phyloP scores from a whole-genome alignment of 352 stramenopile species.

The Phytophthora syringae region DNA sequence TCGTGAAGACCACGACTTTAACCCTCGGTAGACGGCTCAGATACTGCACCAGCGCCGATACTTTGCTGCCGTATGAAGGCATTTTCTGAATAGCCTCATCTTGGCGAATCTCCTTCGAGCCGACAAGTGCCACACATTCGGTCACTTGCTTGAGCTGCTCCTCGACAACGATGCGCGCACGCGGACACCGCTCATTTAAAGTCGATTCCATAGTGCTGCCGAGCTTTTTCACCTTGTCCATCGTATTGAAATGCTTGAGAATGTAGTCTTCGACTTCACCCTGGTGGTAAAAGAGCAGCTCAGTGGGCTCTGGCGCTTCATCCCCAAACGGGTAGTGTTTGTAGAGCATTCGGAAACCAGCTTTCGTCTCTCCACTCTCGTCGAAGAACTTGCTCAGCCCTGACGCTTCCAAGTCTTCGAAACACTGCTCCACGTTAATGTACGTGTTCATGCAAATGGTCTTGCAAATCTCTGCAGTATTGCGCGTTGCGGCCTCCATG shows the following conservation, averaged over 20 bases:
- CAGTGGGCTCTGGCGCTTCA: constrained; percentile 57
- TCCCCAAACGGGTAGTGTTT: constrained; percentile 54
- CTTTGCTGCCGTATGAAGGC: constrained; percentile 76
- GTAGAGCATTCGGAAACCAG: constrained; percentile 73
- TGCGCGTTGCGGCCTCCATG: constrained; percentile 69
- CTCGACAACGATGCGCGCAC: constrained; percentile 47
- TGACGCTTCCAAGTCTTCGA: constrained; percentile 52
- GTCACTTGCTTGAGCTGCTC: constrained; percentile 57
- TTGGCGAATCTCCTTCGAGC: constrained; percentile 19
- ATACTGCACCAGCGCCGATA: constrained; percentile 72
- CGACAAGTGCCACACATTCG: constrained; percentile 57
- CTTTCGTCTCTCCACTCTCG: constrained; percentile 50
- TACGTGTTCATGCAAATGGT: constrained; percentile 59
- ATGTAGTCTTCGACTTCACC: constrained; percentile 77
- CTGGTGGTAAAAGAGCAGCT: constrained; percentile 67
- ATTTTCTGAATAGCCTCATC: constrained; percentile 35
- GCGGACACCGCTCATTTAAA: constrained; percentile 65
- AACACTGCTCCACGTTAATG: constrained; percentile 53
- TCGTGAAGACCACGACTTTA: constrained; percentile 87
- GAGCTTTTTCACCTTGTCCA: constrained; percentile 46
- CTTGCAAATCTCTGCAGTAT: constrained; percentile 64
- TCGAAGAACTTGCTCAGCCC: constrained; percentile 58
- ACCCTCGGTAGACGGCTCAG: constrained; percentile 52
- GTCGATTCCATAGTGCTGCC: constrained; percentile 63
- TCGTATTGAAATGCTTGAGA: constrained; percentile 58